A percentile compares a stretch with the other conserved stretches of the same genome.
Conservation (phyloP, 2,329 filamentous ascomycete species). For the Phaeophleospora eucalypticola region DNA sequence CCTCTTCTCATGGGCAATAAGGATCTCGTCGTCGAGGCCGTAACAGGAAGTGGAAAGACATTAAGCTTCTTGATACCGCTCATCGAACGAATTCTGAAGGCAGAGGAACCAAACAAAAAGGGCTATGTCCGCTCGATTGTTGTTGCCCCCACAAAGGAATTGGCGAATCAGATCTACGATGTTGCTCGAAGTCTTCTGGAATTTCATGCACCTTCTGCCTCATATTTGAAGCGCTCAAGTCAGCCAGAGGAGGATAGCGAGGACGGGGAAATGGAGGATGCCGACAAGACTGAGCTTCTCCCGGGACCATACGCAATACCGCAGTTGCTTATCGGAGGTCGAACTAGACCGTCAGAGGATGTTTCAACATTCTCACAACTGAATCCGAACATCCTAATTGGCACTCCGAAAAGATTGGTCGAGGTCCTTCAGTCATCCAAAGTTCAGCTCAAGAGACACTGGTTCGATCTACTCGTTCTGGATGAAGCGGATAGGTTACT, state of each 20-base stretch:
- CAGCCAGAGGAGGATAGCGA: slow-evolving; percentile 37
- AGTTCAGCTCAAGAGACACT: slow-evolving; percentile 31
- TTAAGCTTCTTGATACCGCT: slow-evolving; percentile 80
- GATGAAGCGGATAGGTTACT: slow-evolving; percentile 92
- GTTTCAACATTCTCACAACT: slow-evolving; percentile 77
- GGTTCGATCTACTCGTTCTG: slow-evolving; percentile 83
- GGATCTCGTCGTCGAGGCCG: slow-evolving; percentile 86
- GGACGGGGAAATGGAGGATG: slow-evolving; percentile 35
- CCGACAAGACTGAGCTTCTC: slow-evolving; percentile 42
- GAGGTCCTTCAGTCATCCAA: slow-evolving; percentile 77
- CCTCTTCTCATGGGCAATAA: slow-evolving; percentile 86
- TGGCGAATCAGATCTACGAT: slow-evolving; percentile 83
- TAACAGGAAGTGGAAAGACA: slow-evolving; percentile 89
- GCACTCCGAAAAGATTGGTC: slow-evolving; percentile 82
- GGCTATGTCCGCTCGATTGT: slow-evolving; percentile 89
- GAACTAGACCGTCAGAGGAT: slow-evolving; percentile 77
- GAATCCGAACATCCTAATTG: slow-evolving; percentile 84
- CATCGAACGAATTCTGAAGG: slow-evolving; percentile 73
- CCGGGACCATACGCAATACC: slow-evolving; percentile 61
- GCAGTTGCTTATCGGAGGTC: slow-evolving; percentile 82
- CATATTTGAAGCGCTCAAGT: slow-evolving; percentile 54
- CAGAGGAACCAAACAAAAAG: slow-evolving; percentile 78
- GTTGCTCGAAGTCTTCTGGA: slow-evolving; percentile 72
- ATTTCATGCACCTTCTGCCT: slow-evolving; percentile 78
- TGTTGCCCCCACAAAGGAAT: slow-evolving; percentile 85